Evolutionary conservation across 1,139 yeast species (phyloP).

Genomic region (Magnusiomyces clavatus): DNA sequence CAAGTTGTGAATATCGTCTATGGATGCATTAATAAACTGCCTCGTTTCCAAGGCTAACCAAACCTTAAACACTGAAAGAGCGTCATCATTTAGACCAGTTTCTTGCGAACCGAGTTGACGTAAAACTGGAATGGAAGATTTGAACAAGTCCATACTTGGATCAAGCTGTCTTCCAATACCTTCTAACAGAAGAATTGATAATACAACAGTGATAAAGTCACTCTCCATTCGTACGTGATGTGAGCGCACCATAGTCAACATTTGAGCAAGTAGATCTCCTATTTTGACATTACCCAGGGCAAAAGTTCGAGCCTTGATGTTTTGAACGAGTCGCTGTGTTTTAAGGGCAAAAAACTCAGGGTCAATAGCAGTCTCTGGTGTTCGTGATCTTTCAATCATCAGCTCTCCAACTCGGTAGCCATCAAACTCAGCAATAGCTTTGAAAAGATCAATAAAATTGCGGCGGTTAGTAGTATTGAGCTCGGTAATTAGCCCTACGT

Average conservation of each 20-base stretch:
- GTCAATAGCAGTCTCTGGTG: slow-evolving; percentile 86
- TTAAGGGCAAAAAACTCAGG: slow-evolving; percentile 79
- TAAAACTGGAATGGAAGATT: slow-evolving; percentile 85
- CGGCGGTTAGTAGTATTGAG: slow-evolving; percentile 66
- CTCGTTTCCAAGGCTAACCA: slow-evolving; percentile 90
- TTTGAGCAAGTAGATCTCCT: slow-evolving; percentile 83
- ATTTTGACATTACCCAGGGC: slow-evolving; percentile 87
- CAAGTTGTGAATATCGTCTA: slow-evolving; percentile 58
- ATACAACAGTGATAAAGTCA: slow-evolving; percentile 87
- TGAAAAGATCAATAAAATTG: slow-evolving; percentile 83
- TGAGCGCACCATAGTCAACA: slow-evolving; percentile 79
- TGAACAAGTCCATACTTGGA: slow-evolving; percentile 87
- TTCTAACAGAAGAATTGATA: slow-evolving; percentile 80
- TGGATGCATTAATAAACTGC: slow-evolving; percentile 75
- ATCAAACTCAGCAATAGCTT: slow-evolving; percentile 82
- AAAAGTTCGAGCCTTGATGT: slow-evolving; percentile 80
- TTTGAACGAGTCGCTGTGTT: slow-evolving; percentile 72
- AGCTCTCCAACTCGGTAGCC: slow-evolving; percentile 93
- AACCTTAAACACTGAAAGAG: slow-evolving; percentile 74
- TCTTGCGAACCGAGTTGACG: slow-evolving; percentile 69
- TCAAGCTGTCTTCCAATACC: slow-evolving; percentile 94
- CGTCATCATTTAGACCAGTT: slow-evolving; percentile 51
- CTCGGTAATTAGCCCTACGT: slow-evolving; percentile 90
- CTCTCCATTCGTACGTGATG: slow-evolving; percentile 99
- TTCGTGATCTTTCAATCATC: slow-evolving; percentile 88